These are phyloP conservation scores for Umbilicus rupestris DNA, from an alignment of 164 flowering plant genomes.

Conservation along the genomic window DNA sequence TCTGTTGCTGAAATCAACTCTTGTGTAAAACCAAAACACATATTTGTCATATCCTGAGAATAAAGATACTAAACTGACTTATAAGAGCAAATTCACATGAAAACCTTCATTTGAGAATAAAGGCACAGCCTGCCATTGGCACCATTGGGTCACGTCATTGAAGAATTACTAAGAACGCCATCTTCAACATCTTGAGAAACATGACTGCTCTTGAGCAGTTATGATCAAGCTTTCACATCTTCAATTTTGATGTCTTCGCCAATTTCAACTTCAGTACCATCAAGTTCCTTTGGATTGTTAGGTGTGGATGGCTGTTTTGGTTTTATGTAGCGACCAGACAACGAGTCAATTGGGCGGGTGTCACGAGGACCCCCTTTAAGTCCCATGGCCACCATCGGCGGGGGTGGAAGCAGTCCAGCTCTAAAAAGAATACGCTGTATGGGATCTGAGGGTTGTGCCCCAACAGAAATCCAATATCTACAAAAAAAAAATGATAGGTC, in stretches of 20 bases:
- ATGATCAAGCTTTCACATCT: neutral
- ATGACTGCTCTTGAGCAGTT: neutral
- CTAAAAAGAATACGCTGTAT: conserved; percentile 55
- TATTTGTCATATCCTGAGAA: too few relatives aligned
- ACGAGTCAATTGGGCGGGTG: conserved; percentile 57
- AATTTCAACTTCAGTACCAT: conserved; percentile 11
- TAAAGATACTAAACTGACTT: too few relatives aligned
- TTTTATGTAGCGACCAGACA: conserved; percentile 52
- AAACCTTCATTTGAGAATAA: too few relatives aligned
- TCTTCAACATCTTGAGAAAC: neutral
- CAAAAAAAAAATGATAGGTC: neutral
- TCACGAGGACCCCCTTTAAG: conserved; percentile 90
- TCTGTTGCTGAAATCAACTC: too few relatives aligned
- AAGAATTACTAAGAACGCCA: too few relatives aligned
- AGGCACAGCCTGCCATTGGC: too few relatives aligned
- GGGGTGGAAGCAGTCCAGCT: conserved; percentile 78
- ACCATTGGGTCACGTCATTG: too few relatives aligned
- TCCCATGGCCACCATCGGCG: conserved; percentile 86
- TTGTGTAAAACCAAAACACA: too few relatives aligned
- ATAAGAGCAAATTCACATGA: too few relatives aligned
- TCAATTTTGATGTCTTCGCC: conserved; percentile 5
- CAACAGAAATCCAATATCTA: conserved; percentile 77
- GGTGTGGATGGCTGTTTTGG: conserved; percentile 15
- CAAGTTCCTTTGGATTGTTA: conserved; percentile 13
- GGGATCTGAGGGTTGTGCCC: conserved; percentile 76